Base-by-base conservation (phyloP, 2,329 filamentous ascomycete species). In the Xylaria sp. region DNA sequence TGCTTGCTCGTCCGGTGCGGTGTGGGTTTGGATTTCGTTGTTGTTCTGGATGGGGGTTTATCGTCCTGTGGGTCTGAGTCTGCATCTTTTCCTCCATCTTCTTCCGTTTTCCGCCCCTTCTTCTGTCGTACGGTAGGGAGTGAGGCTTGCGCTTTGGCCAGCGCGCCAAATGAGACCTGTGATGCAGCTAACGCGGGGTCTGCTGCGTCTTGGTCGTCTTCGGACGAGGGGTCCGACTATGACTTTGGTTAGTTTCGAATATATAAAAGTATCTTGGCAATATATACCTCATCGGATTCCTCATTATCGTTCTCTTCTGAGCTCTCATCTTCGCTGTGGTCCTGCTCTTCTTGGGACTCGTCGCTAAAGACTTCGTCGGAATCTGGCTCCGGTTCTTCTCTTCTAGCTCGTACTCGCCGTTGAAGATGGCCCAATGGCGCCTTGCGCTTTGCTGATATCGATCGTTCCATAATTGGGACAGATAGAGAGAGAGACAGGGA, bases 131-230 rank as follows among this genome's bases (percentile, higher is more conserved):
- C 44, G 34, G 60, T 61, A 69, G 75, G 76, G 26, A 96, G 74
- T 0, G 85, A 82, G 38, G 87, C 87, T 75, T 96, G 91, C 1
- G 92, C 92, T 77, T 91, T 90, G 60, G 90, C 91, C 39, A 97
- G 79, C n/a, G 90, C 90, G 59, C 92, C 92, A 67, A 97, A 97
- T 20, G 92, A 94, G 61, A 97, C 85, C 56, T 80, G 78, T 7
- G 83, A 76, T 41, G 79, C 73, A 54, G 81, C 78, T 51, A 80
- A 69, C 17, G 71, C 72, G 5, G 74, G 66, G 47, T 63, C 60
- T n/a, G 66, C 64, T 68, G 63, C 65, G 39, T 71, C 65, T 13
- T 71, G 66, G 20, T 76, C 72, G 38, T 72, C 69, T 21, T 76
- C 71, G 18, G 63, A 67, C 50, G 51, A 56, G 16, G 61, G 62